A percentile compares a stretch with the other conserved stretches of the same genome.
Conservation (phyloP, 2,329 filamentous ascomycete species). For the Fusarium staphyleae region DNA sequence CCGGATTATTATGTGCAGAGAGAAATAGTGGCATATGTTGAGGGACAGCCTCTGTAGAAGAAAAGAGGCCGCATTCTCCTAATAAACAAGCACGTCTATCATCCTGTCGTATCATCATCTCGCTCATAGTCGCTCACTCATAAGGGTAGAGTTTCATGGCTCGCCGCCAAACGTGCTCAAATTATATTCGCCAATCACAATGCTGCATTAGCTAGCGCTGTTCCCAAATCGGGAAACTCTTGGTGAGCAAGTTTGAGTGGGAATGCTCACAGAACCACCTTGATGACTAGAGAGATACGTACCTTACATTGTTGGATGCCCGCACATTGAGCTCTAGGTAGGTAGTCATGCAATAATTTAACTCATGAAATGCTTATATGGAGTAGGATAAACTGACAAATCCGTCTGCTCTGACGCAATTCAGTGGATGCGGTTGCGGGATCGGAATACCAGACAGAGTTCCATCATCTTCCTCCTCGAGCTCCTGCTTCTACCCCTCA, state of each 20-base stretch:
- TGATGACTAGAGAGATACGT: slow-evolving; percentile 27
- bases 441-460: neutral
- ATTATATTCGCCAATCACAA: slow-evolving; percentile 42
- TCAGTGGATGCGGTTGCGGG: neutral
- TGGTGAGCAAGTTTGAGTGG: slow-evolving; percentile 42
- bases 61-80: no score
- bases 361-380: no score
- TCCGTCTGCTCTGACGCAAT: slow-evolving; percentile 29
- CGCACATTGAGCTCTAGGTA: neutral
- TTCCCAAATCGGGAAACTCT: slow-evolving; percentile 40
- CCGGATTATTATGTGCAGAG: no score
- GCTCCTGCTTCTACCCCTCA: slow-evolving; percentile 28
- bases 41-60: no score
- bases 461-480: slow-evolving; percentile 16
- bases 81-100: neutral
- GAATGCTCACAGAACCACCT: slow-evolving; percentile 27
- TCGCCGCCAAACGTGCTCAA: slow-evolving; percentile 33
- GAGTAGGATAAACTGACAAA: no score
- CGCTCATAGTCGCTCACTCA: slow-evolving; percentile 31
- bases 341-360: neutral
- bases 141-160: neutral
- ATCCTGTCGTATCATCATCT: slow-evolving; percentile 4
- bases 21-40: no score
- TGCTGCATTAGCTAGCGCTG: slow-evolving; percentile 18
- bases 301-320: neutral